Evolutionary conservation across 2,329 filamentous ascomycete genomes (phyloP).

Genomic region (Sclerotinia minor): DNA sequence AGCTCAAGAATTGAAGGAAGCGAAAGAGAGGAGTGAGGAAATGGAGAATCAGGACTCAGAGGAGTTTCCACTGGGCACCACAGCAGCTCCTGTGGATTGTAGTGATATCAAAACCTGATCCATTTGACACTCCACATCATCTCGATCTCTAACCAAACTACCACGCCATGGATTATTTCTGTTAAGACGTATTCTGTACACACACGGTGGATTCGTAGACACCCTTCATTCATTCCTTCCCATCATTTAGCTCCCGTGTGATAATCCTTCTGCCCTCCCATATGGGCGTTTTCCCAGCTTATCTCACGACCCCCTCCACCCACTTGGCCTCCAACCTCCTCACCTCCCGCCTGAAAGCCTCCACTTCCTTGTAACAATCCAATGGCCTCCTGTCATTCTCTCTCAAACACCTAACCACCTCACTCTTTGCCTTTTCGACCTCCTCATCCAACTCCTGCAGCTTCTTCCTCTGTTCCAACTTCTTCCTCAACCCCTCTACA

Average conservation of each 20-base stretch:
- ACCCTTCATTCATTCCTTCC: neutral
- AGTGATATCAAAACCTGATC: constrained; percentile 13
- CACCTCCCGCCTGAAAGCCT: constrained; percentile 87
- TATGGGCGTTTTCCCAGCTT: neutral
- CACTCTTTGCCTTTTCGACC: constrained; percentile 72
- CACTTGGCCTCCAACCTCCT: constrained; percentile 81
- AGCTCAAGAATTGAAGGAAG: constrained; percentile 39
- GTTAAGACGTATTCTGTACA: constrained; percentile 28
- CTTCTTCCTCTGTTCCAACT: constrained; percentile 63
- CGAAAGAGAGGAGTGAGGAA: neutral
- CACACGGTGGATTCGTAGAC: constrained; percentile 15
- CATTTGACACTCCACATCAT: neutral
- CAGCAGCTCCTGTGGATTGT: neutral
- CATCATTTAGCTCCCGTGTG: neutral
- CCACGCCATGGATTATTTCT: constrained; percentile 19
- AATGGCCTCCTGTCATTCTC: constrained; percentile 83
- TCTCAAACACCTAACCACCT: constrained; percentile 77
- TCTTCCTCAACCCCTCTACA: constrained; percentile 57
- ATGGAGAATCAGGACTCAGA: neutral
- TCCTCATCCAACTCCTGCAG: constrained; percentile 68
- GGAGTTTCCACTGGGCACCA: neutral
- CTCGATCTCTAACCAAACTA: neutral
- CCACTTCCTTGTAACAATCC: constrained; percentile 93
- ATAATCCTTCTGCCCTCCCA: neutral
- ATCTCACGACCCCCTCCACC: constrained; percentile 74